Evolutionary conservation across 108 stramenopile species (phyloP).

Genomic region (Cyclostephanos invisitatus): DNA sequence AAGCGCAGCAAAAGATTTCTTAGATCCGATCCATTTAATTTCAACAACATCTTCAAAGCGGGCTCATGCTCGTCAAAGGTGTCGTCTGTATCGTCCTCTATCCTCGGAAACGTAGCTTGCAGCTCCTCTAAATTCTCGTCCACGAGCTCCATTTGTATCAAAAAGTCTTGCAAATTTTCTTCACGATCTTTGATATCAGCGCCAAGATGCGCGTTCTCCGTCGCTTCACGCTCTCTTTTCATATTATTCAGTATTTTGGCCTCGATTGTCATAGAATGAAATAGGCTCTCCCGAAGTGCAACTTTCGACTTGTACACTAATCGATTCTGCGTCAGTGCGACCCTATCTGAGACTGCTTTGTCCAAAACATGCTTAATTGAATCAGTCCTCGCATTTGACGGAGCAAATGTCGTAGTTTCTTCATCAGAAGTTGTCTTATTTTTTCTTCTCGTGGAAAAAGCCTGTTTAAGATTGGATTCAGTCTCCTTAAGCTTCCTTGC

Average conservation of each 20-base stretch:
- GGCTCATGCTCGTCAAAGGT: conserved; percentile 32
- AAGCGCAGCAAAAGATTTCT: conserved; percentile 61
- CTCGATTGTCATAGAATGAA: conserved; percentile 61
- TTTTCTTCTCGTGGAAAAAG: conserved; percentile 59
- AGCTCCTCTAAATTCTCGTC: conserved; percentile 69
- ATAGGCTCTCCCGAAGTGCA: conserved; percentile 59
- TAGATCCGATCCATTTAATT: conserved; percentile 50
- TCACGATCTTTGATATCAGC: conserved; percentile 40
- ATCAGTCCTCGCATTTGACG: conserved; percentile 49
- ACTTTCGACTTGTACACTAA: conserved; percentile 57
- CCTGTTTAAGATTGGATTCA: conserved; percentile 68
- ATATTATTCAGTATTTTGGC: conserved; percentile 54
- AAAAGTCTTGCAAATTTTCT: conserved; percentile 68
- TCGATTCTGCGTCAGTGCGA: conserved; percentile 43
- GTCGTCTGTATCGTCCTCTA: conserved; percentile 29
- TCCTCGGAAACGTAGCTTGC: conserved; percentile 42
- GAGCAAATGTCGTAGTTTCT: conserved; percentile 24
- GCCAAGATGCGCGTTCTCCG: too few species aligned
- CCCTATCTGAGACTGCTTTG: conserved; percentile 57
- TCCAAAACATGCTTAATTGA: conserved; percentile 67
- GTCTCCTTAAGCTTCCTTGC: conserved; percentile 78
- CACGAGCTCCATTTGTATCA: conserved; percentile 76
- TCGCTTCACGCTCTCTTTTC: conserved; percentile 25
- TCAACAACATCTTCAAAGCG: conserved; percentile 51
- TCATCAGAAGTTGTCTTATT: conserved; percentile 26